Evolutionary conservation across 352 stramenopile species (phyloP), one percentile per base, ranked within the genome.

Genomic region (Phytophthora capsici): DNA sequence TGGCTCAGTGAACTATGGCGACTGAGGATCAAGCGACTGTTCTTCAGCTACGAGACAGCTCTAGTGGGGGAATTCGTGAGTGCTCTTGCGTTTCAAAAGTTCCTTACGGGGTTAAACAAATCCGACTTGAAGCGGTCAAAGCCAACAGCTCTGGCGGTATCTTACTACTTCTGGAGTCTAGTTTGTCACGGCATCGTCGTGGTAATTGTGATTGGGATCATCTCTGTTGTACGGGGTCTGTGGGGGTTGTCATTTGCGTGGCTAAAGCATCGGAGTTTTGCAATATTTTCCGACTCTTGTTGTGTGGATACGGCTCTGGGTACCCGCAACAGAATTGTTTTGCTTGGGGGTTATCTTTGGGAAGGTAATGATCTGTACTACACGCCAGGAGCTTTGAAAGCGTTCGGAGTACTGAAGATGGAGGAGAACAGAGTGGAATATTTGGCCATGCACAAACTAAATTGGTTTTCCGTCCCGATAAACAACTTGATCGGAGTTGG

Each of bases 81-180:
- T 28, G 43, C 46, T 38, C 22, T 48, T 12, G 36, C 16, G 19
- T 49, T 66, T 1, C 52, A 73, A 17, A 14, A 14, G 16, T 63
- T 59, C n/a, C 46, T 73, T 12, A 38, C 58, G n/a, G 32, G 32
- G 4, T 53, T 73, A 23, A 73, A 69, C 28, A 12, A 41, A 2
- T 65, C 65, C 0, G 41, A 59, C 13, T 54, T 73, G 13, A 66
- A 69, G 22, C 28, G 36, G 3, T 61, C 65, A 0, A 59, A 61
- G 19, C 46, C 51, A 22, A 53, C 47, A 2, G 66, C 66, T 25
- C 36, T 64, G 2, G 61, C 55, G 1, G 40, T 75, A 2, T 71
- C 66, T 36, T 62, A 62, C 26, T 66, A 66, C 41, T 50, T 61
- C 1, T 61, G 58, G 58, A 67, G 58, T 28, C 44, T 70, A 49